These are phyloP conservation scores for Raphanus hybrid DNA, from an alignment of 441 rosid species.

Conservation along the genomic window DNA sequence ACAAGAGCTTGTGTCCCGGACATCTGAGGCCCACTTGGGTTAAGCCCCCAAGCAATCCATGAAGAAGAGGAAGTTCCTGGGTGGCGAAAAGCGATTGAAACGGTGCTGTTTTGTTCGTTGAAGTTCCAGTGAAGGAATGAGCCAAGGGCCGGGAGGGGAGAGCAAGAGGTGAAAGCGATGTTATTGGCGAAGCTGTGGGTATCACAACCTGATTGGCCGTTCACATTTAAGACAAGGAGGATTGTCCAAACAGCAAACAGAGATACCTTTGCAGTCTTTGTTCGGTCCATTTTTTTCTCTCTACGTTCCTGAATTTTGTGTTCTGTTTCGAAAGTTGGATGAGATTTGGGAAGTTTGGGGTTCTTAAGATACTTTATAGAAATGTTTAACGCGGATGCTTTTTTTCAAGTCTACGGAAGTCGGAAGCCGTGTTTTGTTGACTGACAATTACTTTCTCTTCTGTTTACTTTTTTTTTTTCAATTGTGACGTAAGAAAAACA, in stretches of 20 bases:
- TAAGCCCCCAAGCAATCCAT: slow-evolving; percentile 82
- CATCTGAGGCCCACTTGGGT: slow-evolving; percentile 54
- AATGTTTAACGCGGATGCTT: slow-evolving; percentile 28
- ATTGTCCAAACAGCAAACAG: slow-evolving; percentile 17
- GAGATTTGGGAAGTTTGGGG: not conserved
- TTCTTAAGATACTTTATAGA: slow-evolving; percentile 26
- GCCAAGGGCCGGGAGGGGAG: slow-evolving; percentile 51
- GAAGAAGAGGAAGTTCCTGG: slow-evolving; percentile 42
- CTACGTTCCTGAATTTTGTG: not conserved
- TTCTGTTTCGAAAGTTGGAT: slow-evolving; percentile 27
- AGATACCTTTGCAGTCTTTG: slow-evolving; percentile 24
- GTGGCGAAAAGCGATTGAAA: slow-evolving; percentile 68
- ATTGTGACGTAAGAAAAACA: slow-evolving; percentile 21
- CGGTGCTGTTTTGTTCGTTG: slow-evolving; percentile 42
- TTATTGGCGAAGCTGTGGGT: slow-evolving; percentile 46
- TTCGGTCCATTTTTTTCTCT: slow-evolving; percentile 25
- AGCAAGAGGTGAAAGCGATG: slow-evolving; percentile 41
- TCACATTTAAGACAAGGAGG: slow-evolving; percentile 26
- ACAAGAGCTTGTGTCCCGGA: slow-evolving; percentile 62
- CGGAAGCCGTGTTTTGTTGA: slow-evolving; percentile 39
- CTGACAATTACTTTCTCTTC: not conserved
- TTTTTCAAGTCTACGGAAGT: slow-evolving; percentile 10
- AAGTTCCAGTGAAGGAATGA: slow-evolving; percentile 74
- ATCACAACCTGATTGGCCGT: slow-evolving; percentile 43
- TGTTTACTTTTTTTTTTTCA: slow-evolving; percentile 4